phyloP scores from a whole-genome alignment of 345 rosid genomes.

The Rhodamnia argentea region DNA sequence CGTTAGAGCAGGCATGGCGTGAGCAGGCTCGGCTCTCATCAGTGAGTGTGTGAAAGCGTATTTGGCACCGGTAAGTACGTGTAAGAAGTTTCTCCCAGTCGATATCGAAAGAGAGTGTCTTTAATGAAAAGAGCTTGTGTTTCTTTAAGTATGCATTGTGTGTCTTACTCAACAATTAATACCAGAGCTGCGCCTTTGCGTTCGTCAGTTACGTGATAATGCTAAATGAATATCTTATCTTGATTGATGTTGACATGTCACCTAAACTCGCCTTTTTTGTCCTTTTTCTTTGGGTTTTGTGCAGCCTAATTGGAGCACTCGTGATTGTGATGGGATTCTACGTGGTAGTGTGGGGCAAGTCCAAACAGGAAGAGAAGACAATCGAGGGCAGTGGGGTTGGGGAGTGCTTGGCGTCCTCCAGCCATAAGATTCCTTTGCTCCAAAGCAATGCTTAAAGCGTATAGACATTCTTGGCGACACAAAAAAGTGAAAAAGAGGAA shows the following conservation, averaged over 20 bases:
- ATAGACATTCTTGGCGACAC: not conserved
- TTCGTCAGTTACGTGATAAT: not conserved
- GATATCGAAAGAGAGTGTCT: no score
- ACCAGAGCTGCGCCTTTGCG: no score
- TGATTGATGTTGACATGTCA: not conserved
- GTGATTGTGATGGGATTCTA: conserved; percentile 4
- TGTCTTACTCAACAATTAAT: no score
- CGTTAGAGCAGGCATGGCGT: not conserved
- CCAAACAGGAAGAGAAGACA: not conserved
- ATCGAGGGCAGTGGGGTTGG: not conserved
- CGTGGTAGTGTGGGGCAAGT: not conserved
- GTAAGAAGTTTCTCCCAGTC: no score
- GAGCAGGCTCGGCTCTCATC: not conserved
- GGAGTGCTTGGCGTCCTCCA: not conserved
- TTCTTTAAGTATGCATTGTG: no score
- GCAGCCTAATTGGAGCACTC: not conserved
- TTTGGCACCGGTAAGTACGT: no score
- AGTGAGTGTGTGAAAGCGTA: not conserved
- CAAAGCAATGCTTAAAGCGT: not conserved
- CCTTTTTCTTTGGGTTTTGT: not conserved
- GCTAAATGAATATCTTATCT: not conserved
- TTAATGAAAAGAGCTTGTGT: no score
- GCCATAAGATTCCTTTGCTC: not conserved
- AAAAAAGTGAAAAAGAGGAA: no score
- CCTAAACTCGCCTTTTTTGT: not conserved